Evolutionary conservation across 2,329 filamentous ascomycete species (phyloP).

Genomic region (Teratosphaeria destructans): DNA sequence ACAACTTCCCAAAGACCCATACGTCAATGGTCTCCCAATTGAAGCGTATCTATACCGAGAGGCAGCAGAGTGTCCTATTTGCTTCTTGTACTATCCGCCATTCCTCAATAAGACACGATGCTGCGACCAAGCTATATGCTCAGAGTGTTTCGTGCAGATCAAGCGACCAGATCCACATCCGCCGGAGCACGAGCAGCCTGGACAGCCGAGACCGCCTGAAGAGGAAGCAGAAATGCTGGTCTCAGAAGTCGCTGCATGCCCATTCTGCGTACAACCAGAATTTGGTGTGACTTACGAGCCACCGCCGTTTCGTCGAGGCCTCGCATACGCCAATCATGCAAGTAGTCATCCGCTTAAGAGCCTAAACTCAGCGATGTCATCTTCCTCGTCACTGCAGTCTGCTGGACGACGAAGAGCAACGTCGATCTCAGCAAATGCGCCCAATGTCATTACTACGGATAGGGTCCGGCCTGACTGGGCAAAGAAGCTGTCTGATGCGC

Average conservation of each 20-base stretch:
- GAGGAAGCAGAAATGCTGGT: constrained; percentile 57
- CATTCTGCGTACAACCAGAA: constrained; percentile 89
- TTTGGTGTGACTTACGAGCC: constrained; percentile 93
- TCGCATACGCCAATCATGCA: constrained; percentile 54
- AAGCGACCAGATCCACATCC: constrained; percentile 87
- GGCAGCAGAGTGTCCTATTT: constrained; percentile 84
- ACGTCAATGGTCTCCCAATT: constrained; percentile 85
- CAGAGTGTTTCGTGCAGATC: constrained; percentile 98
- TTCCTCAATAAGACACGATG: constrained; percentile 91
- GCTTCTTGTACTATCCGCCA: constrained; percentile 89
- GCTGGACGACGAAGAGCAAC: constrained; percentile 48
- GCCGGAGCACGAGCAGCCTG: constrained; percentile 51
- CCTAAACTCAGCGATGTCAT: constrained; percentile 66
- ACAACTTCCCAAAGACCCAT: constrained; percentile 69
- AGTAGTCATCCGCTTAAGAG: constrained; percentile 40
- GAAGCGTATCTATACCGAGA: constrained; percentile 93
- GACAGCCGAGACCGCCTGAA: constrained; percentile 24
- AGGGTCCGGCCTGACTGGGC: constrained; percentile 90
- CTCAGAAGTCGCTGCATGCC: constrained; percentile 83
- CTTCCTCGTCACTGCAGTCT: constrained; percentile 67
- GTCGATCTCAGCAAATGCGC: constrained; percentile 70
- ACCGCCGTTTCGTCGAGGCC: constrained; percentile 75
- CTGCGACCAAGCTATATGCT: constrained; percentile 93
- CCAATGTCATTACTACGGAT: constrained; percentile 85
- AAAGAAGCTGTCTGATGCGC: constrained; percentile 73